A percentile compares a stretch with the other conserved stretches of the same genome.
phyloP scores from a whole-genome alignment of 2,329 filamentous ascomycete genomes.

The Aspergillus sp. region DNA sequence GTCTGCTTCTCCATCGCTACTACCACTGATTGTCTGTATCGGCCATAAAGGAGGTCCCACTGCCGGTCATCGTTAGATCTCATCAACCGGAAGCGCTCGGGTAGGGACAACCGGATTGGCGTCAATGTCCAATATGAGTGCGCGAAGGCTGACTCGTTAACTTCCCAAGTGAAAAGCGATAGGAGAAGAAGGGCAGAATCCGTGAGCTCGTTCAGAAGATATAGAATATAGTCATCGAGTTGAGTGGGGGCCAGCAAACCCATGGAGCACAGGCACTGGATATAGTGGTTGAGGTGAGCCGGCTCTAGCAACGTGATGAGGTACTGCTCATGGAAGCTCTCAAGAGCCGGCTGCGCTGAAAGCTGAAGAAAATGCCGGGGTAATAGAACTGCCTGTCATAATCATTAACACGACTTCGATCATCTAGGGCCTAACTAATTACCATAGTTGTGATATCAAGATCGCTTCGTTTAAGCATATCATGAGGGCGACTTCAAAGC shows the following conservation, averaged over 20 bases:
- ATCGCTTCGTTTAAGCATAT: no score
- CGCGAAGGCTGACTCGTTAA: neutral
- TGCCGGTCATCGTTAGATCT: neutral
- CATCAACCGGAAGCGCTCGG: neutral
- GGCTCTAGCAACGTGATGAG: neutral
- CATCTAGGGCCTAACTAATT: no score
- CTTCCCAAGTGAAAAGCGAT: neutral
- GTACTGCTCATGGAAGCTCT: neutral
- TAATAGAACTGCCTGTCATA: neutral
- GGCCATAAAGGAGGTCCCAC: neutral
- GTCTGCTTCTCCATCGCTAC: neutral
- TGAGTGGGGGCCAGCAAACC: neutral
- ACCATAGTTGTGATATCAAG: no score
- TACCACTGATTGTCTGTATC: neutral
- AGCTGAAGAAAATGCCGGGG: neutral
- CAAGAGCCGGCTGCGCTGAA: neutral
- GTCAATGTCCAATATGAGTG: neutral
- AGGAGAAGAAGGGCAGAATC: neutral
- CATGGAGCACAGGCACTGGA: neutral
- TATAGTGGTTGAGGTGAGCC: neutral
- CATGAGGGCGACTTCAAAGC: no score
- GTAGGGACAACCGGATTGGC: neutral
- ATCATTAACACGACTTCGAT: no score
- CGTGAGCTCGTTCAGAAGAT: neutral
- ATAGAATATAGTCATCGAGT: neutral